Conservation (phyloP, 2,329 filamentous ascomycete species). For the Fusarium agapanthi region DNA sequence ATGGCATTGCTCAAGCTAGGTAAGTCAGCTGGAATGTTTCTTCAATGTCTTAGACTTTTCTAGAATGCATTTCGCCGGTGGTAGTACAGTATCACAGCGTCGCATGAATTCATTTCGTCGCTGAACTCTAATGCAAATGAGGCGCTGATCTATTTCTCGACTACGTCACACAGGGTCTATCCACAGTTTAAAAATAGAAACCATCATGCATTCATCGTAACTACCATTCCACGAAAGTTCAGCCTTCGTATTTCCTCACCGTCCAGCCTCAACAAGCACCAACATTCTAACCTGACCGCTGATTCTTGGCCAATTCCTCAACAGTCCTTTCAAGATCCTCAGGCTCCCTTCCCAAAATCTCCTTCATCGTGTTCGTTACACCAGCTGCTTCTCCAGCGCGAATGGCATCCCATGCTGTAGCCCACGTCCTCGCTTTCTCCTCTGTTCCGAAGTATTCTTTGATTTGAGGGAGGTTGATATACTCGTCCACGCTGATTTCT, state of each 20-base stretch:
- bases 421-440: constrained; percentile 14
- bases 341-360: constrained; percentile 16
- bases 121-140: neutral
- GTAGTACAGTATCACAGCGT: neutral
- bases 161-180: neutral
- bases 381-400: constrained; percentile 18
- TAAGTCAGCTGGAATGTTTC: neutral
- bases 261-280: neutral
- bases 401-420: constrained; percentile 32
- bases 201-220: neutral
- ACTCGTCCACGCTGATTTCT: constrained; percentile 23
- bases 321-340: constrained; percentile 27
- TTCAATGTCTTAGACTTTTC: neutral
- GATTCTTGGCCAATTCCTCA: neutral
- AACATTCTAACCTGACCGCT: neutral
- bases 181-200: constrained; percentile 10
- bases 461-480: constrained; percentile 8
- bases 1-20: neutral
- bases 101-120: neutral
- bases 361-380: neutral
- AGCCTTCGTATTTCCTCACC: neutral
- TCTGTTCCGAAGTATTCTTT: constrained; percentile 1
- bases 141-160: neutral
- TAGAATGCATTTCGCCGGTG: neutral
- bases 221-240: neutral